Evolutionary conservation across 306 rosid genomes (phyloP).

Genomic region (Benincasa hispida): DNA sequence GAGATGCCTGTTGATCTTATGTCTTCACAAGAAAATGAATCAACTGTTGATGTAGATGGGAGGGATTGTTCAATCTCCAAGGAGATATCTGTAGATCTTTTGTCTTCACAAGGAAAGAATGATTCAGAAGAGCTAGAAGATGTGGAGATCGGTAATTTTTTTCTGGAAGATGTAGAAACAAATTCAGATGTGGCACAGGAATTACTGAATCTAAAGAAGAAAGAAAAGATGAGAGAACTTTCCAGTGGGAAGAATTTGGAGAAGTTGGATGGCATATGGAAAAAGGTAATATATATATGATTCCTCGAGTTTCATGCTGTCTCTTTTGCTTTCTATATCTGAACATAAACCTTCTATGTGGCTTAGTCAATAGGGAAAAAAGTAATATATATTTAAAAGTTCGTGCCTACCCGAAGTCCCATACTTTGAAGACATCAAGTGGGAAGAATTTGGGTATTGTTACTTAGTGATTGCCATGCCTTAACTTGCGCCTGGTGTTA

Average conservation of each 20-base stretch:
- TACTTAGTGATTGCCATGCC: no score
- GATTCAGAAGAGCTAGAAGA: slow-evolving; percentile 38
- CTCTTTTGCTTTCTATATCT: not conserved
- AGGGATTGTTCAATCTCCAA: slow-evolving; percentile 17
- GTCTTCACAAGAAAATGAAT: slow-evolving; percentile 26
- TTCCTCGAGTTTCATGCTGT: not conserved
- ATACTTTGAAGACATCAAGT: not conserved
- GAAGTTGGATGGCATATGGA: slow-evolving; percentile 83
- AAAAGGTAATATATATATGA: slow-evolving; percentile 38
- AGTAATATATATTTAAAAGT: not conserved
- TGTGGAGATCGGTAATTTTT: slow-evolving; percentile 72
- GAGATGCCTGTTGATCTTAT: slow-evolving; percentile 24
- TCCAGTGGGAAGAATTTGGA: slow-evolving; percentile 59
- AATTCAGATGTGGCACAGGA: slow-evolving; percentile 36
- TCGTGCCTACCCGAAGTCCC: not conserved
- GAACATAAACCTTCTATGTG: not conserved
- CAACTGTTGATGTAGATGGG: slow-evolving; percentile 16
- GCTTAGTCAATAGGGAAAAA: not conserved
- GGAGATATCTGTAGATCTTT: slow-evolving; percentile 24
- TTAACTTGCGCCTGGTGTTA: no score
- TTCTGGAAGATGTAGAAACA: slow-evolving; percentile 46
- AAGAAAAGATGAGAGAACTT: slow-evolving; percentile 48
- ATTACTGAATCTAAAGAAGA: slow-evolving; percentile 43
- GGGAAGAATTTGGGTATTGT: no score
- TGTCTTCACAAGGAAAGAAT: slow-evolving; percentile 25